Base-by-base conservation (phyloP, 176 grass and related monocot genomes). In the Poa annua region DNA sequence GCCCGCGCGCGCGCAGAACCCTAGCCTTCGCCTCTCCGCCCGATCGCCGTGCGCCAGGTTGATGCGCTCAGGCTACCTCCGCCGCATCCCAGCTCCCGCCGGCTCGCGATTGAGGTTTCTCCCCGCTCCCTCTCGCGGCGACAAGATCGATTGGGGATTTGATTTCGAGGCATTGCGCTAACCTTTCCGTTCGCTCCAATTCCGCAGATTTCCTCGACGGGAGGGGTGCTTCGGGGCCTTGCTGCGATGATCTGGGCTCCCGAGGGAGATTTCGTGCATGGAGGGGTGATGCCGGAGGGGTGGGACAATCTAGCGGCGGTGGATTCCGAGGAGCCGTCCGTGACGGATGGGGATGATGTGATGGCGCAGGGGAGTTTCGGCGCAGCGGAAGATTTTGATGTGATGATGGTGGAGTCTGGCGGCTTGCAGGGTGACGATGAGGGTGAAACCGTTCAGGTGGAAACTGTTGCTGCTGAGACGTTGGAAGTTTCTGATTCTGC, bases 1-100 rank as follows among this genome's bases (percentile, higher is more conserved):
- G 13, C 82, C 62, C 83, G 61, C 77, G 85, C 85, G 41, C 76
- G 78, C 77, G 69, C 44, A 66, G 59, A 86, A 86, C 57, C 85
- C 78, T 87, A 75, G 36, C 78, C 38, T 11, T 11, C 51, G 14
- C 68, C 72, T 8, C 63, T 50, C 2, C 60, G 22, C 29, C 76
- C 9, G 19, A 19, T 53, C 78, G 42, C 42, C 84, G 5, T 29
- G 51, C 57, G 21, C 59, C 59, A 57, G 71, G 26, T 24, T 24
- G 15, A 69, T 42, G 32, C 12, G 1, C 67, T 17, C 41, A 0
- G 45, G 45, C 47, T 21, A 29, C 84, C 19, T 38, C 22, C 13
- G 9, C 7, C 6, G 14, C 70, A 4, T 15, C 7, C 20, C 20
- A 75, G n/a, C 3, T 63, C 20, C 35, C 52, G 35, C 3, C 38